Evolutionary conservation across 1,284 basidiomycete species (phyloP), one percentile per base, ranked within the genome.

Genomic region (Mrakiaceae sp.): DNA sequence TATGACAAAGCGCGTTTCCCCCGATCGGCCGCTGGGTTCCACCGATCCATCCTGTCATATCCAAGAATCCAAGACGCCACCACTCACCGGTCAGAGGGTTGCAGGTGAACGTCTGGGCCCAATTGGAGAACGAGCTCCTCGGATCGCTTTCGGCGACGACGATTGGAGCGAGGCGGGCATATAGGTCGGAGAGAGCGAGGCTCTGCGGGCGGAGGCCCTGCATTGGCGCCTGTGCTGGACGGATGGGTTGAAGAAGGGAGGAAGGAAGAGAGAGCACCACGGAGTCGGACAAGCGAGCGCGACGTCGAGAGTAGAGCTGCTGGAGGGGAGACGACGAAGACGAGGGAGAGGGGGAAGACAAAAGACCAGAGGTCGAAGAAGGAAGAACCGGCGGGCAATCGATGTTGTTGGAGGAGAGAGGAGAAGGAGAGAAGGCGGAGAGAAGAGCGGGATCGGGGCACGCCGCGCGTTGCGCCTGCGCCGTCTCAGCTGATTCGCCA

Each of bases 91-190:
- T 78, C 54, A 81, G 78, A 39, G 88, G 87, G 1, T 73, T 73
- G 71, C 86, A 89, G 40, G 77, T 73, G 73, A 82, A 90, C 8
- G 84, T 86, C 65, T 73, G 78, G 4, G 82, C 86, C 87, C 87
- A 90, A 77, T 88, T 90, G 7, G 76, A 76, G 77, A 88, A 89
- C 27, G 64, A 67, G 48, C 69, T 65, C 9, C 68, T 67, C 39
- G 51, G 46, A 12, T 68, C 62, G 9, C 42, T 4, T 39, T 55
- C 61, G 40, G 66, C 59, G 27, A 70, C 46, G 39, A 62, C 54
- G 44, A 67, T 64, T 14, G 69, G 66, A 27, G 66, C 66, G 44
- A 70, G 64, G 3, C 67, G 60, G 5, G 67, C 54, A 58, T 69
- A 66, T 3, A 71, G 69, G 3, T 60, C 62, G 6, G 62, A 46